phyloP scores from a whole-genome alignment of 805 yeast species.

The Starmerella bombi region DNA sequence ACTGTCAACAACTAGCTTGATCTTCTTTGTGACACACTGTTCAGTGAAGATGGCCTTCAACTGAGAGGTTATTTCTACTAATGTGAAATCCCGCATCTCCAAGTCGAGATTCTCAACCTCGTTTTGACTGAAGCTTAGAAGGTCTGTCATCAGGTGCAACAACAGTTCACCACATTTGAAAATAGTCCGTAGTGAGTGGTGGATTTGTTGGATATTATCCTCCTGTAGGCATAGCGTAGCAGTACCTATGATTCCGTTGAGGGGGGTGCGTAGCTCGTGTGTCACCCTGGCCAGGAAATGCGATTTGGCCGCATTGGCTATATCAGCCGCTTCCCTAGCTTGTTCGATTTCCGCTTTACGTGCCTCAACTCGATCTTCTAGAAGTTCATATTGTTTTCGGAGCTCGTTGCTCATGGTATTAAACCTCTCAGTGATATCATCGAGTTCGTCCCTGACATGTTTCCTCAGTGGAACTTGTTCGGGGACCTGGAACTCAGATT shows the following conservation, averaged over 20 bases:
- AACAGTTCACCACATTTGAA: constrained; percentile 84
- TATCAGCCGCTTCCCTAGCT: constrained; percentile 68
- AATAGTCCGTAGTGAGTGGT: constrained; percentile 65
- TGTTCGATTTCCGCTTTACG: constrained; percentile 79
- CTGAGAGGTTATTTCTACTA: constrained; percentile 72
- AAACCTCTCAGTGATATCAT: constrained; percentile 78
- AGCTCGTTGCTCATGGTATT: constrained; percentile 89
- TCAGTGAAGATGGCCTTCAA: constrained; percentile 78
- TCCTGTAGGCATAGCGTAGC: constrained; percentile 87
- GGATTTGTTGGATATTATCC: constrained; percentile 46
- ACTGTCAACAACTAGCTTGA: constrained; percentile 42
- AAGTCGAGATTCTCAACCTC: constrained; percentile 71
- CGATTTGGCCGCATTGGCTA: constrained; percentile 93
- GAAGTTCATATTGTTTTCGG: constrained; percentile 65
- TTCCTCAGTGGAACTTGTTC: constrained; percentile 17
- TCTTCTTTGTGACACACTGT: constrained; percentile 38
- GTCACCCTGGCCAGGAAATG: constrained; percentile 85
- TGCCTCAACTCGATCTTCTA: constrained; percentile 77
- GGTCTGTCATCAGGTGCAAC: constrained; percentile 77
- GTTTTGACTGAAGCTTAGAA: constrained; percentile 83
- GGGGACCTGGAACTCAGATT: constrained; percentile 18
- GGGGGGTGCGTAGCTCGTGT: constrained; percentile 87
- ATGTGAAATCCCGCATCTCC: constrained; percentile 68
- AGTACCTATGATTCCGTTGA: constrained; percentile 94
- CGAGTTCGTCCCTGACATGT: constrained; percentile 53